These are phyloP conservation scores for Asterella californica DNA, from an alignment of 225 moss, liverwort and hornwort species.

Conservation along the genomic window DNA sequence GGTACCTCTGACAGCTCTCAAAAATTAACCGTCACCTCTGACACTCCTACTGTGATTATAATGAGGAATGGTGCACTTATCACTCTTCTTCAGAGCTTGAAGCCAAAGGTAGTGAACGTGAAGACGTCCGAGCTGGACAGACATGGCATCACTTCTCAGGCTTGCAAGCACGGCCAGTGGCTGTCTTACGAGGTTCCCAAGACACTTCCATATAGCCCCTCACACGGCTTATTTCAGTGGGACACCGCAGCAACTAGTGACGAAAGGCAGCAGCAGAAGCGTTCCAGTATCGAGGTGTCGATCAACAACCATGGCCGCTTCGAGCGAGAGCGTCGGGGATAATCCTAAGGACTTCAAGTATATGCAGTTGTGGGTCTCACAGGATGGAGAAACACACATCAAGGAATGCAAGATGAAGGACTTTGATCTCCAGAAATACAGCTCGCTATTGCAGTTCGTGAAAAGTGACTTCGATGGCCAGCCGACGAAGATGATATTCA, in stretches of 20 bases:
- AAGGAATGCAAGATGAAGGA: conserved; percentile 65
- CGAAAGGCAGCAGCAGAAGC: not conserved
- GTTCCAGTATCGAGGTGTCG: not conserved
- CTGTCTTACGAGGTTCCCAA: not conserved
- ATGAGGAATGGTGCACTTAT: too few species aligned
- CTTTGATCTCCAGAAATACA: conserved; percentile 54
- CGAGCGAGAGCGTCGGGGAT: conserved; percentile 17
- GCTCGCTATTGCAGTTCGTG: conserved; percentile 61
- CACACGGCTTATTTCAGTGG: not conserved
- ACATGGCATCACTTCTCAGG: not conserved
- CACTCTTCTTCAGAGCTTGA: too few species aligned
- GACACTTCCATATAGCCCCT: not conserved
- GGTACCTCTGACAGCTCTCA: too few species aligned
- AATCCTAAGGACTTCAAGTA: conserved; percentile 67
- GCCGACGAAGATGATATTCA: conserved; percentile 59
- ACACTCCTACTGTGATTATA: too few species aligned
- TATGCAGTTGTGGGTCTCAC: conserved; percentile 64
- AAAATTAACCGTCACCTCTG: too few species aligned
- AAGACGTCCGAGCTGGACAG: too few species aligned
- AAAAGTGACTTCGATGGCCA: conserved; percentile 72
- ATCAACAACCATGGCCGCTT: conserved; percentile 11
- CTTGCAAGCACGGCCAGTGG: not conserved
- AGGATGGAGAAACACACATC: conserved; percentile 78
- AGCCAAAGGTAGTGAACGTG: too few species aligned
- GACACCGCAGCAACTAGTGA: not conserved